These are phyloP conservation scores for Hortiboletus campestris DNA, from an alignment of 768 basidiomycete genomes.

Conservation along the genomic window DNA sequence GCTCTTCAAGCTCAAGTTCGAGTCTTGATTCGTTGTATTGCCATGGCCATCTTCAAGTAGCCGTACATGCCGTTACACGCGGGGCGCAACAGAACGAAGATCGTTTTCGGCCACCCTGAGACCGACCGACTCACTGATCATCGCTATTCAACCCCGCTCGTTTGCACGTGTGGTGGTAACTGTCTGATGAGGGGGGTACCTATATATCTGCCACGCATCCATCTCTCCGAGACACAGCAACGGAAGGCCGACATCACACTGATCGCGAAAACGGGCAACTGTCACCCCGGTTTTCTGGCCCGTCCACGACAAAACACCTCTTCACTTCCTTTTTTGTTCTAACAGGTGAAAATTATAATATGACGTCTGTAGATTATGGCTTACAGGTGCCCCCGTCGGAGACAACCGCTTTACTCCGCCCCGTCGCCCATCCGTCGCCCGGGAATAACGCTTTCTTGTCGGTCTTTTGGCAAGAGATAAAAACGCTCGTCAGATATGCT, in stretches of 20 bases:
- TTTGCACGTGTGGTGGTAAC: too few relatives aligned
- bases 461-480: conserved; percentile 5
- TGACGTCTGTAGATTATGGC: background rate
- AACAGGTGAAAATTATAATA: too few relatives aligned
- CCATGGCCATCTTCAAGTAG: too few relatives aligned
- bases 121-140: too few relatives aligned
- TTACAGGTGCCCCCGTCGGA: conserved; percentile 34
- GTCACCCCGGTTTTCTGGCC: background rate
- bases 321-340: background rate
- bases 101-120: too few relatives aligned
- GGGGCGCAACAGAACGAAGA: too few relatives aligned
- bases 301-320: conserved; percentile 2
- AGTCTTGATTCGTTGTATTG: too few relatives aligned
- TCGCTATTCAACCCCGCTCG: too few relatives aligned
- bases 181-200: too few relatives aligned
- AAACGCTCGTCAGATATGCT: conserved; percentile 60
- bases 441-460: conserved; percentile 16
- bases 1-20: too few relatives aligned
- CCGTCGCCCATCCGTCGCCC: conserved; percentile 33
- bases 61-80: too few relatives aligned
- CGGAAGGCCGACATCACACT: conserved; percentile 5
- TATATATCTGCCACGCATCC: conserved; percentile 7
- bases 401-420: conserved; percentile 53
- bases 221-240: conserved; percentile 61
- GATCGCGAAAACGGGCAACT: background rate